Base-by-base conservation (phyloP, 129 eudicot species). In the Tagetes erecta region DNA sequence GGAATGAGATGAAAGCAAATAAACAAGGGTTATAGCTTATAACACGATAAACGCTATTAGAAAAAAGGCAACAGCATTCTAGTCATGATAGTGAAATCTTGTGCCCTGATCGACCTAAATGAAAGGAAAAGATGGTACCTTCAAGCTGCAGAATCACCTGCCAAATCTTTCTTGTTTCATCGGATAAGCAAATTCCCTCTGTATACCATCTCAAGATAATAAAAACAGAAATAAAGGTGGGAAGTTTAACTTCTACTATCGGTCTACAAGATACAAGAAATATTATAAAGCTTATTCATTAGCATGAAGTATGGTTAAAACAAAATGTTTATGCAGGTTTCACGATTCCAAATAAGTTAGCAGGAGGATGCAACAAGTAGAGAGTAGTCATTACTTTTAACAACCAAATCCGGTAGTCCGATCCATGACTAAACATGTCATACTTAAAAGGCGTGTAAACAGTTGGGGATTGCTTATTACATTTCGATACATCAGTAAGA, bases 201-300 rank as follows among this genome's bases (percentile, higher is more conserved):
- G 47, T 10, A 44, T 44, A 44, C 47, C 47, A 6, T 42, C 5
- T 5, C 47, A 44, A 6, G 2, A 44, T 6, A 10, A 44, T 44
- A 4, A 6, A 44, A 44, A 7, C 47, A 44, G 47, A 44, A 44
- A 44, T 44, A 44, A 44, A 44, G 11, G 10, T 8, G 8, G 47
- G 47, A 44, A 44, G 53, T 77, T 2, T 58, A 13, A 52, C 2
- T 53, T 59, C 80, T 33, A 55, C 55, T 67, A 51, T 53, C 39
- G 33, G 53, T 40, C 65, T 3, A 66, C 44, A 6, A 45, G 60
- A 62, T 74, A 37, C n/a, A 35, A 66, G 40, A 53, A 65, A 66
- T 34, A 75, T 8, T 7, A 13, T 41, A 3, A 68, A 77, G 53
- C 34, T 49, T 9, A 37, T 52, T 41, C 35, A 13, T 44, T 76